These are phyloP conservation scores for Centella asiatica DNA, from an alignment of 129 eudicot species.

Conservation along the genomic window DNA sequence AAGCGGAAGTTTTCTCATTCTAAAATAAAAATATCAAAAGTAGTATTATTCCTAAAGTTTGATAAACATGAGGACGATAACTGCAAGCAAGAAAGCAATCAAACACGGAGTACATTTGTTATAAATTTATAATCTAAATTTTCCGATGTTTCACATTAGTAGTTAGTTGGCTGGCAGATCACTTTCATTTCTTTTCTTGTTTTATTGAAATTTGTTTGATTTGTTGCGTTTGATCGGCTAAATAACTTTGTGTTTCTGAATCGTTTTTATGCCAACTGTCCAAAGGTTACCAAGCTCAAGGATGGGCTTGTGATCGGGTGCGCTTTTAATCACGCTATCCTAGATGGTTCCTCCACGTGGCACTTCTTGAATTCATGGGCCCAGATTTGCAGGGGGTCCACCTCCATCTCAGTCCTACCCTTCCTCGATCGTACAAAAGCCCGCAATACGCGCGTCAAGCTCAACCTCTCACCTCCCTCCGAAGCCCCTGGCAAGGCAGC, in stretches of 20 bases:
- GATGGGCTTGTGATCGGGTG: conserved; percentile 88
- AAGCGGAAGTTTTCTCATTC: too few relatives aligned
- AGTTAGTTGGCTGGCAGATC: too few relatives aligned
- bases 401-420: conserved; percentile 50
- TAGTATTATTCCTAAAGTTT: too few relatives aligned
- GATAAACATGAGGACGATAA: too few relatives aligned
- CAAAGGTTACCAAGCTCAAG: conserved; percentile 79
- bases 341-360: conserved; percentile 97
- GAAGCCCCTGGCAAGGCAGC: conserved; percentile 31
- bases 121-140: too few relatives aligned
- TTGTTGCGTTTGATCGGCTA: background rate
- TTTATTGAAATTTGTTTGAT: too few relatives aligned
- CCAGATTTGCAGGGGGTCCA: conserved; percentile 68
- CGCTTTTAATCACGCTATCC: conserved; percentile 85
- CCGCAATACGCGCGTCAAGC: conserved; percentile 77
- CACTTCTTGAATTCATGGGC: conserved; percentile 99
- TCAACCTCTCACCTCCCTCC: conserved; percentile 67
- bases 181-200: too few relatives aligned
- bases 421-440: conserved; percentile 90
- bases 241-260: too few relatives aligned
- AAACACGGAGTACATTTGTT: too few relatives aligned
- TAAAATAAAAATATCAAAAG: too few relatives aligned
- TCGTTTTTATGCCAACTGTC: background rate
- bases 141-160: too few relatives aligned
- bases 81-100: too few relatives aligned